Percentiles rank a stretch among this genome's conserved stretches.
phyloP scores from a whole-genome alignment of 202 grass and related monocot genomes.

The Brachypodium distachyon region DNA sequence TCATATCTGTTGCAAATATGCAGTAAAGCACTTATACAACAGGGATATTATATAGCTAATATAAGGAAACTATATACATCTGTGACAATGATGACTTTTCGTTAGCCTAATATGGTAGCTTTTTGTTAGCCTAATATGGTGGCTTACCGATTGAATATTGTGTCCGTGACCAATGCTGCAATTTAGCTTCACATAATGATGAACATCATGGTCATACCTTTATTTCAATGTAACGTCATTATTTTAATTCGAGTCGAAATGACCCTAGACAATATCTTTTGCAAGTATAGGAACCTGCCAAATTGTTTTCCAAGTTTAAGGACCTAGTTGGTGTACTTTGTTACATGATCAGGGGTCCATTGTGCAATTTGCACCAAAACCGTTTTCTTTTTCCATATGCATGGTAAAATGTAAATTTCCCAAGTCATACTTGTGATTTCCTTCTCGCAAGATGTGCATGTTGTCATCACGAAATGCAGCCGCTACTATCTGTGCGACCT shows the following conservation, averaged over 20 bases:
- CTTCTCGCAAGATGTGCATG: neutral
- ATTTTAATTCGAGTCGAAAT: neutral
- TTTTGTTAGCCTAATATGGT: neutral
- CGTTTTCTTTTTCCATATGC: neutral
- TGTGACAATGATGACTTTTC: neutral
- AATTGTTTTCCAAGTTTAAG: neutral
- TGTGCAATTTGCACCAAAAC: neutral
- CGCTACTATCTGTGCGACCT: neutral
- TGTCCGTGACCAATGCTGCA: neutral
- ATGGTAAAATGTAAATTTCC: neutral
- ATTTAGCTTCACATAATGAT: neutral
- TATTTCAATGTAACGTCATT: neutral
- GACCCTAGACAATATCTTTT: too few relatives aligned
- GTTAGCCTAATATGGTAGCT: too few relatives aligned
- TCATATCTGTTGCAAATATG: too few relatives aligned
- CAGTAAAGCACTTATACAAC: too few relatives aligned
- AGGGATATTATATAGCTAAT: too few relatives aligned
- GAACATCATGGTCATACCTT: neutral
- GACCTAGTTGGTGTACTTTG: neutral
- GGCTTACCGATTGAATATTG: neutral
- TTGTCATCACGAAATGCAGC: neutral
- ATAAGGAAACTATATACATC: too few relatives aligned
- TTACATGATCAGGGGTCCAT: neutral
- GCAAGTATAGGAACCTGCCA: too few relatives aligned
- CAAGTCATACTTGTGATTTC: neutral